Evolutionary conservation across 2,329 filamentous ascomycete species (phyloP), one percentile per base, ranked within the genome.

Genomic region (Botrytis fabae): DNA sequence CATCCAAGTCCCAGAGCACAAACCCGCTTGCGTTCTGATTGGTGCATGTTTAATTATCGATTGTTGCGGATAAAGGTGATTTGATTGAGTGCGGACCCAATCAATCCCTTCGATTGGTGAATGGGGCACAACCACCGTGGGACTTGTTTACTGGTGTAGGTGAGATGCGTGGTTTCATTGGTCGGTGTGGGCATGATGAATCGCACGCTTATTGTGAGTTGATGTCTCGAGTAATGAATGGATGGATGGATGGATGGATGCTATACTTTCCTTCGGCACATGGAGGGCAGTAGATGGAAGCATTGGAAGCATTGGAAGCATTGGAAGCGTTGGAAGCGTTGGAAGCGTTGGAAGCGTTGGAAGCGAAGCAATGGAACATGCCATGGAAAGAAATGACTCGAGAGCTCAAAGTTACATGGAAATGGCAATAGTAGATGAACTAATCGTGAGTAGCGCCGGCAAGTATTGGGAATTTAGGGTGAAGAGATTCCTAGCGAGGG

Each of bases 1-100:
- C 64, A 66, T 66, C 1, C 44, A 20, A 32, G 51, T 46, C n/a
- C 12, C 35, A 12, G 4, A 35, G 28, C 38, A 63, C 42, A 42
- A 61, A 40, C 22, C 12, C 18, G 40, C 14, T 1, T 14, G 46
- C 22, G 22, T 9, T 20, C 2, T 51, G 64, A 51, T 66, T 66
- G 64, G 64, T n/a, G 54, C 14, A 40, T 35, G 18, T 51, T 66
- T 54, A 14, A 66, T 51, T 51, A 57, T 57, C 51, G n/a, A 57
- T 57, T 57, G n/a, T 57, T 28, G 51, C 51, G 51, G 51, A 57
- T 28, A 57, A 18, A 57, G 28, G 18, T 28, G 1, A 57, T 57
- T 57, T 28, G 51, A 57, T 57, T 57, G 7, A 16, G 18, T 28
- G 18, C 51, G 8, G 16, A 18, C 14, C 20, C 32, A 32, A 44